Base-by-base conservation (phyloP, 768 basidiomycete genomes). In the Suillus bovinus region DNA sequence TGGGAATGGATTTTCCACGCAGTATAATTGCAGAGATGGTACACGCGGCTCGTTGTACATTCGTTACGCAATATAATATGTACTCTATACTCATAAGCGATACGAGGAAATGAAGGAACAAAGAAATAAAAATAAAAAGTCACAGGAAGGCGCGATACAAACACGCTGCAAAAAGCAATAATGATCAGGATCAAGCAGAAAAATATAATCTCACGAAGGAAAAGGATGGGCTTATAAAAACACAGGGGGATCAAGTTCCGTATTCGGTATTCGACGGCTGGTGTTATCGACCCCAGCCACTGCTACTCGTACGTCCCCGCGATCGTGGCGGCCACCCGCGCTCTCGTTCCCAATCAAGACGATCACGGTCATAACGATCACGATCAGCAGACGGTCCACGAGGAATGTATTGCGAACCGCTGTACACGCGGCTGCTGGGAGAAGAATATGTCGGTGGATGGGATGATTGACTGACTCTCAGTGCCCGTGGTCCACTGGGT, bases 351-450 rank as follows among this genome's bases (percentile, higher is more conserved):
- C 54, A 56, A 27, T 56, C 54, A 38, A 27, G 17, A n/a, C 79
- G 71, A 17, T 82, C 81, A 72, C 80, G 74, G 20, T 82, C 83
- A 16, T 65, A 61, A 16, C 82, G 71, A 24, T 85, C 84, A 3
- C 84, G 76, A 66, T 84, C 84, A 2, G 81, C 82, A 11, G 80
- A 81, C 3, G 83, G 84, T 5, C 82, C 83, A 1, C 84, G 77
- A 38, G 84, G 83, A 5, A 79, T 75, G 50, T 78, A 74, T 44
- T 75, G 76, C 52, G 76, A 70, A 33, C 73, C 68, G 16, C 61
- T 42, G 13, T 68, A 69, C 27, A 73, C 62, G 58, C 71, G 69
- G 47, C 66, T 68, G 54, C 46, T 31, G 10, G 68, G 58, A 36
- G 54, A 52, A 31, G 60, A 41, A 46, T 66, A 70, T 2, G 70